Evolutionary conservation across 1,139 yeast genomes (phyloP).

Genomic region (Candida frijolesensis): DNA sequence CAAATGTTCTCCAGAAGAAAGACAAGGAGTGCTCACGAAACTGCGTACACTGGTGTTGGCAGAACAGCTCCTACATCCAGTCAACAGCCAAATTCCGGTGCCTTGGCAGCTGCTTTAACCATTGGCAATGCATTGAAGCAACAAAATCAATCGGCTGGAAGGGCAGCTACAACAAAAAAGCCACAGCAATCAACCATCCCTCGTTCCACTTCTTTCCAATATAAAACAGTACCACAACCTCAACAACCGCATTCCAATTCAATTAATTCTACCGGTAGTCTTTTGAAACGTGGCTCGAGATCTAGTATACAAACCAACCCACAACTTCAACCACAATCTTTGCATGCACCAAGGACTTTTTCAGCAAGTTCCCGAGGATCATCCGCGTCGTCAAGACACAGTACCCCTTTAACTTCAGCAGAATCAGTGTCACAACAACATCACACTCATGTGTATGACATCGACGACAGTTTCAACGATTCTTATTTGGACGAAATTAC

Average conservation of each 20-base stretch:
- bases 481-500: conserved; percentile 33
- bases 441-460: conserved; percentile 21
- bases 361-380: conserved; percentile 20
- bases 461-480: conserved; percentile 33
- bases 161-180: conserved; percentile 2
- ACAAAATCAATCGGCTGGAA: conserved; percentile 1
- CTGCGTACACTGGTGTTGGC: conserved; percentile 51
- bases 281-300: conserved; percentile 20
- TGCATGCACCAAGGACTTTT: conserved; percentile 15
- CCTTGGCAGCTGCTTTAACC: conserved; percentile 50
- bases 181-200: conserved; percentile 4
- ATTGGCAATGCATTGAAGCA: conserved; percentile 34
- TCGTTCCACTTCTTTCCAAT: conserved; percentile 8
- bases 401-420: conserved; percentile 12
- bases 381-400: conserved; percentile 8
- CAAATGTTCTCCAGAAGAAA: conserved; percentile 39
- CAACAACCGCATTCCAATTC: conserved; percentile 7
- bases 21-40: conserved; percentile 31
- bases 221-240: not conserved
- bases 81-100: conserved; percentile 40
- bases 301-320: conserved; percentile 8
- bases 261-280: conserved; percentile 16
- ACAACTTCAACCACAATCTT: conserved; percentile 5
- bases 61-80: conserved; percentile 33
- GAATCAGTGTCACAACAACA: conserved; percentile 10